Conservation (phyloP, 345 rosid species). For the Syzygium aqueum region DNA sequence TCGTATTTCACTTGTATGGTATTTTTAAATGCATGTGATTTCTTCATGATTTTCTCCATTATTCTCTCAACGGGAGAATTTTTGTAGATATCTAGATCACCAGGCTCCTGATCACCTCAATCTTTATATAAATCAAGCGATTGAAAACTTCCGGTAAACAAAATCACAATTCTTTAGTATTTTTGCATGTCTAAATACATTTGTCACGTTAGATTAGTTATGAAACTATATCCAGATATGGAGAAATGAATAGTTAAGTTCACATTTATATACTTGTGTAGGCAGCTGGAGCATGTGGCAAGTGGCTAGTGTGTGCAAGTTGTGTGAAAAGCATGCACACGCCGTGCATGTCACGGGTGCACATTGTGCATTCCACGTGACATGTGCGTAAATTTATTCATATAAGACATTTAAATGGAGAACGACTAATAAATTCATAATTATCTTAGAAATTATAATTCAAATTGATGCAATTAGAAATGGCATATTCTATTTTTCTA, state of each 20-base stretch:
- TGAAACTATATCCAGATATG: slow-evolving; percentile 5
- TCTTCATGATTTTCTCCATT: too few relatives aligned
- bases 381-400: too few relatives aligned
- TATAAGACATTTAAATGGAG: too few relatives aligned
- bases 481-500: too few relatives aligned
- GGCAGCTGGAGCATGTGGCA: not conserved
- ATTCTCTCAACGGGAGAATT: not conserved
- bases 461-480: too few relatives aligned
- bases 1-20: too few relatives aligned
- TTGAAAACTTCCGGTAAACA: not conserved
- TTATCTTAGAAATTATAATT: too few relatives aligned
- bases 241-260: not conserved
- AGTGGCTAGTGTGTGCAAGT: not conserved
- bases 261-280: not conserved
- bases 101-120: slow-evolving; percentile 3
- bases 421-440: too few relatives aligned
- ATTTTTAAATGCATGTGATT: not conserved
- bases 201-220: not conserved
- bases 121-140: not conserved
- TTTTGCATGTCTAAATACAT: slow-evolving; percentile 18
- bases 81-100: slow-evolving; percentile 14
- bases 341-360: not conserved
- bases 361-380: not conserved
- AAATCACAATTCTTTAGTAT: slow-evolving; percentile 23
- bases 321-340: not conserved